Evolutionary conservation across 345 rosid species (phyloP), one percentile per base, ranked within the genome.

Genomic region (Euclidium syriacum): DNA sequence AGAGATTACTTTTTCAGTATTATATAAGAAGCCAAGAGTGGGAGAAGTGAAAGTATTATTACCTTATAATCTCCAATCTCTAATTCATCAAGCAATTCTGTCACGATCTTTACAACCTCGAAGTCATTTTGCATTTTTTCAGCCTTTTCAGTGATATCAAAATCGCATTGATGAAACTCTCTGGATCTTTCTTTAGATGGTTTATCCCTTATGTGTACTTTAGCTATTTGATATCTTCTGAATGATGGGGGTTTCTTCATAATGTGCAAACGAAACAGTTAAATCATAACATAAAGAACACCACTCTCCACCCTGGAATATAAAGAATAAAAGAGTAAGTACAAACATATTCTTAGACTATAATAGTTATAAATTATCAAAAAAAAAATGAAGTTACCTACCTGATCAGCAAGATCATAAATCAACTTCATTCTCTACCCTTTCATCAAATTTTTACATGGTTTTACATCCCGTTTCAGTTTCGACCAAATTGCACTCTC

Each of bases 321-420:
- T 50, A 20, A 41, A 25, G 7, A 29, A 29, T 5, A 29, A 3
- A 3, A 29, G 33, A 9, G 7, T 29, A 29, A 1, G 33, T 5
- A 29, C 33, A 29, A 29, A 2, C 2, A 29, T 29, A 29, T 29
- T 29, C 33, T 29, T 6, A 29, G 33, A 29, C 5, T 7, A 29
- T 6, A 9, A 1, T 29, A 5, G 5, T 29, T 29, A 6, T 29
- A 27, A 27, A 11, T 35, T 35, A 43, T 17, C 33, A 43, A 39
- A 17, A 44, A 65, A 49, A 10, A 44, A 25, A 8, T 3, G 33
- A 29, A 29, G 8, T 29, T 14, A 58, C 20, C 65, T 71, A 88
- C 96, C 87, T 89, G 89, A 50, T 86, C 95, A 42, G 82, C 96
- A 25, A 89, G 83, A 80, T 89, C 91, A 56, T 82, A 89, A 58